These are phyloP conservation scores for Euphorbia peplus DNA, from an alignment of 345 rosid species.

Conservation along the genomic window DNA sequence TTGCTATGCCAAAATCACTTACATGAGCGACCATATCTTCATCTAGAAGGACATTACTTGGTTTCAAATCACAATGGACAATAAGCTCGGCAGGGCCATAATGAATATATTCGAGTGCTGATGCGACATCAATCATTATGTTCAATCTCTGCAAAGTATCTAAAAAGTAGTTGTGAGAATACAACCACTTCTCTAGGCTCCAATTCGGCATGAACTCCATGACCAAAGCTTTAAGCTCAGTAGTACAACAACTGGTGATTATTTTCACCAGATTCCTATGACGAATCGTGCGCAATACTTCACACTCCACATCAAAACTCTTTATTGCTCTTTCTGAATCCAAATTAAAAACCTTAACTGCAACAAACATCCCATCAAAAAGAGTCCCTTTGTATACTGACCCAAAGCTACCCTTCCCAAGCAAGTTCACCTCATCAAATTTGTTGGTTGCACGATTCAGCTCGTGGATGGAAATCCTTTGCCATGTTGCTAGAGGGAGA, in stretches of 20 bases:
- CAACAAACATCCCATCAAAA: neutral
- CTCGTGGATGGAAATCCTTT: no score
- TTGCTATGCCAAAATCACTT: no score
- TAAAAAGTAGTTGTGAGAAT: neutral
- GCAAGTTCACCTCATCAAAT: neutral
- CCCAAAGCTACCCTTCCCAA: neutral
- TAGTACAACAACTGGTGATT: neutral
- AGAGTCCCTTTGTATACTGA: neutral
- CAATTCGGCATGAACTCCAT: neutral
- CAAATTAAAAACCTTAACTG: neutral
- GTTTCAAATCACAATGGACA: slow-evolving; percentile 5
- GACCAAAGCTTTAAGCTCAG: neutral
- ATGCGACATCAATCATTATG: neutral
- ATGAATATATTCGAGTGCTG: neutral
- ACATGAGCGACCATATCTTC: no score
- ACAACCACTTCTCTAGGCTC: neutral
- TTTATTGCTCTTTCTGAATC: neutral
- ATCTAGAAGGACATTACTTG: neutral
- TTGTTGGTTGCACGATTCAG: no score
- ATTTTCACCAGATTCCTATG: neutral
- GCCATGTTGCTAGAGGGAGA: no score
- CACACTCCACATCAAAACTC: neutral
- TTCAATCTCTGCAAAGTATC: neutral
- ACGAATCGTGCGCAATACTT: neutral
- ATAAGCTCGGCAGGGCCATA: neutral